Base-by-base conservation (phyloP, 2,329 filamentous ascomycete genomes). In the Penicillium sp. region DNA sequence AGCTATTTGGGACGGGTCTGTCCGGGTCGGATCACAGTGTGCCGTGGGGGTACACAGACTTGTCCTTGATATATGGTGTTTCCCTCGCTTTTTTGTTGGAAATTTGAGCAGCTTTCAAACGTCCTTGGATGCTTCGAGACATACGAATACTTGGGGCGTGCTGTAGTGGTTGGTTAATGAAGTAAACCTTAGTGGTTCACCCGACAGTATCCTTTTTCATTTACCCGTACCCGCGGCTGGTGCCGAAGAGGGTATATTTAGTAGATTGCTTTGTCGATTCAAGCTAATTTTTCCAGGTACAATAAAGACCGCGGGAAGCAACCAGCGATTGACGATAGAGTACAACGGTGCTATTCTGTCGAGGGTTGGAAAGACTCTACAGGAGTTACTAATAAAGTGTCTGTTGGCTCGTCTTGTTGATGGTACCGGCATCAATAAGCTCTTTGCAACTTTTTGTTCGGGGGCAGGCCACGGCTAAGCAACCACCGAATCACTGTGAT, bases 1-100 rank as follows among this genome's bases (percentile, higher is more conserved):
- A 49, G 46, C 6, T 26, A 51, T 13, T 51, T 11, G 35, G n/a
- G 33, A 53, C 33, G 25, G 38, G 38, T 13, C 51, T 4, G 38
- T 55, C 35, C 26, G 40, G 42, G 6, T 55, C 63, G 63, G 63
- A 65, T 40, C 52, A 65, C 63, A 63, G 63, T 65, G 62, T 60
- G 55, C 62, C 60, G 63, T 25, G 25, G 26, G 46, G 48, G 54
- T 33, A 8, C 35, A 52, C 33, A 43, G 48, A 38, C 48, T 26
- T 10, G 7, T 45, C 14, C 37, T 45, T 33, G 19, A 19, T 14
- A 30, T 7, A 26, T 5, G 43, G 25, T 28, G 22, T 14, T 46
- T 4, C 22, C 62, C 60, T 54, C 62, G 37, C 61, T 63, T 48
- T 56, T 25, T 40, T 19, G 5, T 16, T 28, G 10, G 13, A 13